Base-by-base conservation (phyloP, 805 yeast genomes). In the Wickerhamomyces chambardii region DNA sequence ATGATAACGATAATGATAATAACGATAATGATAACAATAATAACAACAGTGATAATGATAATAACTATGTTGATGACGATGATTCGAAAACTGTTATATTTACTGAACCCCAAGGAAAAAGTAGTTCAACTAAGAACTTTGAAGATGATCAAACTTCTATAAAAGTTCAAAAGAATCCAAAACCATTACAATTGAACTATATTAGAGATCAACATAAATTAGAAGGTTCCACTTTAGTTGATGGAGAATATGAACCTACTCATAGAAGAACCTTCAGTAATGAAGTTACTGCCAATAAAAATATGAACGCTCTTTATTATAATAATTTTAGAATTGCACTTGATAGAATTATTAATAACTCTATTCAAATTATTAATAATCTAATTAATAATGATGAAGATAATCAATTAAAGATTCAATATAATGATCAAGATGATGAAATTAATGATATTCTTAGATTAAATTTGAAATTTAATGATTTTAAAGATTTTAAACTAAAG, bases 231-330 rank as follows among this genome's bases (percentile, higher is more conserved):
- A 49, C 56, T 3, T 45, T 49, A 3, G 35, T 42, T 29, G 52
- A 50, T 27, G 53, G 53, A 5, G 45, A 50, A 15, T 29, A 19
- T 4, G 28, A 31, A 22, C 19, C 36, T 31, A 2, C 18, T 10
- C 52, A 51, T 31, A 31, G 29, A 21, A 41, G 51, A 38, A 48
- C 54, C 4, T 36, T 42, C 17, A 56, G 58, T 7, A 53, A 55
- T 22, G 58, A 55, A 30, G 48, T 44, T 16, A 56, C 64, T n/a
- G 48, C 66, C 40, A 62, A 66, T 31, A 64, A 80, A 2, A 80
- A 86, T 35, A 53, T 81, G 24, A 75, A 78, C 39, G 95, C 89
- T 51, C 59, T 81, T 37, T 82, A 75, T 41, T 90, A 83, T 54
- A 85, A 85, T 51, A 78, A 79, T 46, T 78, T 79, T 59, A 70